Conservation (phyloP, 371 early-diverging fungal genomes). For the Apophysomyces elegans region DNA sequence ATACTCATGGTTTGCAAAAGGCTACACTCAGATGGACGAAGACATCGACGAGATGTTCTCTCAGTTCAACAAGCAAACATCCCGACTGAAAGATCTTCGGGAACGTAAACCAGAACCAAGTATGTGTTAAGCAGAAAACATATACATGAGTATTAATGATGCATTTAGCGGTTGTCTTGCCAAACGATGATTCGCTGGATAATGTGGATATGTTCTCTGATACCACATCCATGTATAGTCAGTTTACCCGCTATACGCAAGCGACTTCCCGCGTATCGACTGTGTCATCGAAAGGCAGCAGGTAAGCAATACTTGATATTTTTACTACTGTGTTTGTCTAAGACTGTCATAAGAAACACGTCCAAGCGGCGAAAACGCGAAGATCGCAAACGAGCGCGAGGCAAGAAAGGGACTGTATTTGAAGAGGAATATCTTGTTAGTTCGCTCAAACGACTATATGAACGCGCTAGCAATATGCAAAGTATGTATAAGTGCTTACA, state of each 20-base stretch:
- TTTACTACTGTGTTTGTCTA: no score
- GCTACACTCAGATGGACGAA: slow-evolving; percentile 62
- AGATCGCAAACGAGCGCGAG: slow-evolving; percentile 79
- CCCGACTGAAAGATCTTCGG: slow-evolving; percentile 62
- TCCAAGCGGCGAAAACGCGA: slow-evolving; percentile 72
- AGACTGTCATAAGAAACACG: slow-evolving; percentile 54
- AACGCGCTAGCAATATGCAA: slow-evolving; percentile 51
- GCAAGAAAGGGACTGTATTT: slow-evolving; percentile 86
- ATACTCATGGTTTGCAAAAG: slow-evolving; percentile 13
- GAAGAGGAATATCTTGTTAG: slow-evolving; percentile 91
- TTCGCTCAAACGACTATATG: slow-evolving; percentile 61
- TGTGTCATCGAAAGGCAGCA: slow-evolving; percentile 49
- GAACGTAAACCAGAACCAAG: slow-evolving; percentile 45
- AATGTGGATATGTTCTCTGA: slow-evolving; percentile 94
- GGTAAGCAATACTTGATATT: slow-evolving; percentile 29
- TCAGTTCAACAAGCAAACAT: slow-evolving; percentile 70
- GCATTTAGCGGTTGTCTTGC: slow-evolving; percentile 26
- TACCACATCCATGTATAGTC: slow-evolving; percentile 90
- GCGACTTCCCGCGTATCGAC: slow-evolving; percentile 63
- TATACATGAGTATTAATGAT: not conserved
- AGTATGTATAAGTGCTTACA: slow-evolving; percentile 28
- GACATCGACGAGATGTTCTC: slow-evolving; percentile 75
- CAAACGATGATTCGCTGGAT: slow-evolving; percentile 70
- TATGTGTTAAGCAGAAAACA: slow-evolving; percentile 9
- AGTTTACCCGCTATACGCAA: slow-evolving; percentile 76